A percentile compares a stretch with the other conserved stretches of the same genome.
Conservation (phyloP, 129 eudicot genomes). For the sunflower (Helianthus annuus) region DNA sequence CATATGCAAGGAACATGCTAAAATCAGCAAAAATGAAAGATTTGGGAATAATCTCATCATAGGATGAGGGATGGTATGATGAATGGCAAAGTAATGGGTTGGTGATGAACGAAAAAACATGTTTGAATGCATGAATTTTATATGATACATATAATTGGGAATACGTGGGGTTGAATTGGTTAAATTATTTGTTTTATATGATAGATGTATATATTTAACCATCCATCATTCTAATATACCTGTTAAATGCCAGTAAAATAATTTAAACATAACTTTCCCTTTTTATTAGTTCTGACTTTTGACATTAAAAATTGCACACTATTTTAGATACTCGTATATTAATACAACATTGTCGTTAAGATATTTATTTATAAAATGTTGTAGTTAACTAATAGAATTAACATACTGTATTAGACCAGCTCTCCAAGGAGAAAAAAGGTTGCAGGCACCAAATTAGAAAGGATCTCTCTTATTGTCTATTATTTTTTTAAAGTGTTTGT, state of each 20-base stretch:
- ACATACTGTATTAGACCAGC: no score
- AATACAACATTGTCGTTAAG: no score
- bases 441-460: no score
- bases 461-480: no score
- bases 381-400: no score
- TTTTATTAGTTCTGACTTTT: background rate
- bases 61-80: slow-evolving; percentile 16
- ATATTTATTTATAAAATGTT: no score
- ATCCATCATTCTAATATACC: slow-evolving; percentile 9
- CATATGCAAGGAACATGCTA: slow-evolving; percentile 28
- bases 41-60: slow-evolving; percentile 31
- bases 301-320: background rate
- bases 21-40: slow-evolving; percentile 33
- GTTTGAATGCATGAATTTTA: slow-evolving; percentile 27
- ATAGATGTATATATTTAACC: slow-evolving; percentile 3
- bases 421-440: no score
- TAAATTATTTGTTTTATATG: slow-evolving; percentile 14
- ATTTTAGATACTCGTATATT: no score
- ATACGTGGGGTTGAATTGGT: slow-evolving; percentile 36
- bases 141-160: slow-evolving; percentile 15
- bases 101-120: slow-evolving; percentile 26
- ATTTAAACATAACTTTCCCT: background rate
- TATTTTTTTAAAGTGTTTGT: no score
- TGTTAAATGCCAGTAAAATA: background rate
- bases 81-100: slow-evolving; percentile 31